Conservation (phyloP, 192 early-diverging fungal genomes). For the Paraglomus occultum region DNA sequence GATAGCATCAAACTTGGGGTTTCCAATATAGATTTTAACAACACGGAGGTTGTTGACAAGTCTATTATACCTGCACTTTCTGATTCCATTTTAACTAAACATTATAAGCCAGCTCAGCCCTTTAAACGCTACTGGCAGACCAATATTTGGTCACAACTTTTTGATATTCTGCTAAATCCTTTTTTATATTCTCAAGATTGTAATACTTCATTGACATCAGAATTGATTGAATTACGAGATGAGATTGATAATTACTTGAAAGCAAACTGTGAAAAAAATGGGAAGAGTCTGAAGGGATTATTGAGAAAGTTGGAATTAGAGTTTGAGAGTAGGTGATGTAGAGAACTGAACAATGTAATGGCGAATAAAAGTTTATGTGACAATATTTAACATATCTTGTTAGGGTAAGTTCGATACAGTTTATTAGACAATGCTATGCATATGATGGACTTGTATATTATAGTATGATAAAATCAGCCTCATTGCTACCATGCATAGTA, state of each 20-base stretch:
- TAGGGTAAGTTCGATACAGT: no score
- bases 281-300: conserved; percentile 17
- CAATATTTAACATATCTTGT: no score
- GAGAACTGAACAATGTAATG: no score
- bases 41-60: background rate
- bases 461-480: no score
- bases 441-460: no score
- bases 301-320: conserved; percentile 16
- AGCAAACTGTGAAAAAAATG: conserved; percentile 18
- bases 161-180: conserved; percentile 32
- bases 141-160: conserved; percentile 26
- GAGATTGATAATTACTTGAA: conserved; percentile 23
- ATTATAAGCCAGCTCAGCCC: conserved; percentile 22
- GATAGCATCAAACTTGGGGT: no score
- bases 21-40: background rate
- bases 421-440: no score
- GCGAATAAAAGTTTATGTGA: no score
- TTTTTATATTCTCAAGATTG: conserved; percentile 8
- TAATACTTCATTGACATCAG: conserved; percentile 12
- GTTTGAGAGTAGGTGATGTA: no score
- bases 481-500: no score
- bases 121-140: conserved; percentile 36
- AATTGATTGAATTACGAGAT: conserved; percentile 13
- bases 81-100: background rate
- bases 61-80: background rate